Evolutionary conservation across 2,329 filamentous ascomycete species (phyloP).

Genomic region (Parastagonospora nodorum): DNA sequence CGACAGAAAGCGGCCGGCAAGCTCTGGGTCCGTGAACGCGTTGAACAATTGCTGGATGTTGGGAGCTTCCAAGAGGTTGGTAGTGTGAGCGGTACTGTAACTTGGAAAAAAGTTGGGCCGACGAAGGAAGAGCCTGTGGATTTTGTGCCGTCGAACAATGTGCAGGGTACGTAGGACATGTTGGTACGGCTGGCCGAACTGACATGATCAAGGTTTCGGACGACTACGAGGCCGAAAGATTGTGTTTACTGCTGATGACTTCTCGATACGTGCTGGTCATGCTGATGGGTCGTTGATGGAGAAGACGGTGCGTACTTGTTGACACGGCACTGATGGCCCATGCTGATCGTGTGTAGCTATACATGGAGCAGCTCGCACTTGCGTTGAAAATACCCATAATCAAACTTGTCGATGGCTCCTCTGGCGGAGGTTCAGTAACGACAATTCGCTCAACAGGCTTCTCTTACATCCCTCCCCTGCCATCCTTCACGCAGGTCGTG

Average conservation of each 20-base stretch:
- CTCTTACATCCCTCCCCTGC: slow-evolving; percentile 65
- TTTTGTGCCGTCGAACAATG: slow-evolving; percentile 66
- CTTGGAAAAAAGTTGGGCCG: slow-evolving; percentile 58
- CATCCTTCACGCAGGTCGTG: slow-evolving; percentile 58
- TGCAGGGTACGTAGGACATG: slow-evolving; percentile 52
- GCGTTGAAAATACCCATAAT: slow-evolving; percentile 63
- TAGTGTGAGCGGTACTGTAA: slow-evolving; percentile 63
- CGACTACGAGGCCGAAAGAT: slow-evolving; percentile 59
- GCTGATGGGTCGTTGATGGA: slow-evolving; percentile 64
- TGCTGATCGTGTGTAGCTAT: slow-evolving; percentile 47
- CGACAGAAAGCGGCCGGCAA: slow-evolving; percentile 68
- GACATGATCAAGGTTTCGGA: slow-evolving; percentile 50
- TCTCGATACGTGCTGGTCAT: slow-evolving; percentile 66
- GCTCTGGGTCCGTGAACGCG: slow-evolving; percentile 67
- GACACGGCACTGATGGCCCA: background rate
- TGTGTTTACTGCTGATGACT: slow-evolving; percentile 68
- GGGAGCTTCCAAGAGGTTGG: slow-evolving; percentile 65
- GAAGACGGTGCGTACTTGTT: slow-evolving; percentile 53
- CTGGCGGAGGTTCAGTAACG: slow-evolving; percentile 66
- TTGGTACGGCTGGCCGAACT: background rate
- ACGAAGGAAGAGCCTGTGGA: slow-evolving; percentile 54
- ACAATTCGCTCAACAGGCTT: slow-evolving; percentile 61
- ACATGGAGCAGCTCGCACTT: slow-evolving; percentile 66
- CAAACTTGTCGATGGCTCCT: slow-evolving; percentile 68
- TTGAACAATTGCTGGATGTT: slow-evolving; percentile 62